Conservation (phyloP, 805 yeast genomes). For the Candida nonsorbophila region DNA sequence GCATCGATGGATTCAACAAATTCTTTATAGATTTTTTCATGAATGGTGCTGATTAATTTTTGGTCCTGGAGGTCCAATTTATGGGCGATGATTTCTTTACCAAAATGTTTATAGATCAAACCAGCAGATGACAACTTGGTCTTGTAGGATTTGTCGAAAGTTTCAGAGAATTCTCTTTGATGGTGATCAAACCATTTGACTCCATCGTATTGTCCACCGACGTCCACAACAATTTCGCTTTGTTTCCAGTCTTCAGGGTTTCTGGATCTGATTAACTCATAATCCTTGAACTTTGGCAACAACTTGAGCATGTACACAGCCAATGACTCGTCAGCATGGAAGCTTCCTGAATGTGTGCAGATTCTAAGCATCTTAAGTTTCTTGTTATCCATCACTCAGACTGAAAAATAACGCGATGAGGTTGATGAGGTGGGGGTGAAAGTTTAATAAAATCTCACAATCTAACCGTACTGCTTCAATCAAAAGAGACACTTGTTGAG, state of each 20-base stretch:
- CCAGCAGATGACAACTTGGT: slow-evolving; percentile 95
- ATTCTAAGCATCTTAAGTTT: slow-evolving; percentile 44
- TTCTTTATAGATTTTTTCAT: slow-evolving; percentile 73
- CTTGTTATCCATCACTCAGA: no score
- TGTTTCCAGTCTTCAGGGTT: slow-evolving; percentile 75
- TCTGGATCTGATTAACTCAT: slow-evolving; percentile 78
- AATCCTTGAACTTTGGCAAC: slow-evolving; percentile 61
- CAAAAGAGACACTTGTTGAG: no score
- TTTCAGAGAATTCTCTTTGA: slow-evolving; percentile 83
- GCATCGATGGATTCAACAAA: slow-evolving; percentile 93
- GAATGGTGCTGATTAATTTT: slow-evolving; percentile 49
- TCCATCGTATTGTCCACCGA: slow-evolving; percentile 85
- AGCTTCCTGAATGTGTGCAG: slow-evolving; percentile 89
- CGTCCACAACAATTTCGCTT: slow-evolving; percentile 93
- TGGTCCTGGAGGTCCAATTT: slow-evolving; percentile 24
- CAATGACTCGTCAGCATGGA: slow-evolving; percentile 95
- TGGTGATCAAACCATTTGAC: slow-evolving; percentile 90
- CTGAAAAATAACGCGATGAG: slow-evolving; percentile 1
- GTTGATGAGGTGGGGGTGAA: no score
- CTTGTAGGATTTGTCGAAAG: slow-evolving; percentile 54
- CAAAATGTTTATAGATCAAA: slow-evolving; percentile 81
- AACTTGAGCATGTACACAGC: slow-evolving; percentile 83
- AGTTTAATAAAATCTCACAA: no score
- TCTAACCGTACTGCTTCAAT: no score
- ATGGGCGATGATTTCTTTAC: slow-evolving; percentile 60